Percentiles rank a stretch among this genome's conserved stretches.
phyloP scores from a whole-genome alignment of 495 filamentous ascomycete genomes.

The Aspergillus campestris region DNA sequence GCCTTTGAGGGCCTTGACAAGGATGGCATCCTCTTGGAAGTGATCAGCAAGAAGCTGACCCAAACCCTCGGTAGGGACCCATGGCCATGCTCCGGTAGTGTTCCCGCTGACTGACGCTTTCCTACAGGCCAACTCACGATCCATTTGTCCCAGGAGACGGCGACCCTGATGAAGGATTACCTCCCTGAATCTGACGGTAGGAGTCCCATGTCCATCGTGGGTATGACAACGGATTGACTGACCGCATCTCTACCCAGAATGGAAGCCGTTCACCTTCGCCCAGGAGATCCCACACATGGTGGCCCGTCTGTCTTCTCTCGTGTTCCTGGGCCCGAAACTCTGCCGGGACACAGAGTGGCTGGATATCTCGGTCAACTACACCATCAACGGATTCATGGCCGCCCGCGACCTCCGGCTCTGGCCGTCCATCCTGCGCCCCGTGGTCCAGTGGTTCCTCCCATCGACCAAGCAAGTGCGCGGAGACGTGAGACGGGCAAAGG shows the following conservation, averaged over 20 bases:
- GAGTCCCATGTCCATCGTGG: not conserved
- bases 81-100: not conserved
- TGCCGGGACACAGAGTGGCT: conserved; percentile 50
- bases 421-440: conserved; percentile 26
- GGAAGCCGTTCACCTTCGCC: conserved; percentile 22
- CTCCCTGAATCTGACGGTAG: conserved; percentile 32
- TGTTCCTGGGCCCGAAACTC: conserved; percentile 48
- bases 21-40: conserved; percentile 24
- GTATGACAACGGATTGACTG: not conserved
- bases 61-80: conserved; percentile 31
- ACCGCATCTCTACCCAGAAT: conserved; percentile 13
- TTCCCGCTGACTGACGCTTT: too few relatives aligned
- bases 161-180: conserved; percentile 26
- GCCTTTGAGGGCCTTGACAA: conserved; percentile 27
- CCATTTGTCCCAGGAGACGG: conserved; percentile 37
- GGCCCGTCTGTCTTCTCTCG: conserved; percentile 46
- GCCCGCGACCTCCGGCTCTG: conserved; percentile 23
- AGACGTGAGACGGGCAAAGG: conserved; percentile 15
- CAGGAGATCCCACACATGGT: conserved; percentile 35
- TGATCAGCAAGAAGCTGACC: conserved; percentile 39
- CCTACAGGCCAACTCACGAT: conserved; percentile 23
- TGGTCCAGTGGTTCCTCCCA: conserved; percentile 32
- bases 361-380: conserved; percentile 48
- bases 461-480: conserved; percentile 18
- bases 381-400: conserved; percentile 39